Percentiles rank a stretch among this genome's conserved stretches.
Evolutionary conservation across 768 basidiomycete genomes (phyloP).

Genomic region (Phaffia tasmanica): DNA sequence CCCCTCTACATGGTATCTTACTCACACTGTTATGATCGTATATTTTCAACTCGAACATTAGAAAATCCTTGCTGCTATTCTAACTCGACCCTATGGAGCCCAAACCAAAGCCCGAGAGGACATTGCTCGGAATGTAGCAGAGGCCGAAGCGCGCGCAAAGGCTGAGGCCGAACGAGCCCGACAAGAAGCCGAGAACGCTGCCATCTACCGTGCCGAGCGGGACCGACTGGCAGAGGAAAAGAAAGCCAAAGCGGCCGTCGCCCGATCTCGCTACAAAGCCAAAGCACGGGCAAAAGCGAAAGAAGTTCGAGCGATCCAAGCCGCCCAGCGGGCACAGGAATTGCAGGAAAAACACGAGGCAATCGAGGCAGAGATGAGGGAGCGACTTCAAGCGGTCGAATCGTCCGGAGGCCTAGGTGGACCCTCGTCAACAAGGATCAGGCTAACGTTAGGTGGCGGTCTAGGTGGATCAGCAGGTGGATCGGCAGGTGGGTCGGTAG

Average conservation of each 20-base stretch:
- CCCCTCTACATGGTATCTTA: too few relatives aligned
- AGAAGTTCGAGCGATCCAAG: too few relatives aligned
- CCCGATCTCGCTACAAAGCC: conserved; percentile 10
- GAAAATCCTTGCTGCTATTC: neutral
- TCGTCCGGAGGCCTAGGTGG: too few relatives aligned
- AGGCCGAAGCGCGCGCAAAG: neutral
- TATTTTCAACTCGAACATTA: neutral
- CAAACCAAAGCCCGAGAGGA: neutral
- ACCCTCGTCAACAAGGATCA: too few relatives aligned
- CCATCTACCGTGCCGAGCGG: neutral
- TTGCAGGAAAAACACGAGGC: too few relatives aligned
- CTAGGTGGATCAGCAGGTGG: too few relatives aligned
- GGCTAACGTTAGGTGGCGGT: too few relatives aligned
- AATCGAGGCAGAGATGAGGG: too few relatives aligned
- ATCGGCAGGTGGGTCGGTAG: too few relatives aligned
- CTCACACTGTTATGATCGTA: too few relatives aligned
- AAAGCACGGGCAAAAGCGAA: conserved; percentile 7
- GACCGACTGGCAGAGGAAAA: neutral
- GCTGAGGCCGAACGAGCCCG: conserved; percentile 1
- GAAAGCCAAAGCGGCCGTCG: conserved; percentile 10
- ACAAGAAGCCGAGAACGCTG: conserved; percentile 2
- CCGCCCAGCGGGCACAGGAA: too few relatives aligned
- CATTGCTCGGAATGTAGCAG: neutral
- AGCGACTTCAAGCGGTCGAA: too few relatives aligned
- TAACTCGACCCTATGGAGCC: neutral